phyloP scores from a whole-genome alignment of 1,284 basidiomycete species.

The Ceratobasidium sp. region DNA sequence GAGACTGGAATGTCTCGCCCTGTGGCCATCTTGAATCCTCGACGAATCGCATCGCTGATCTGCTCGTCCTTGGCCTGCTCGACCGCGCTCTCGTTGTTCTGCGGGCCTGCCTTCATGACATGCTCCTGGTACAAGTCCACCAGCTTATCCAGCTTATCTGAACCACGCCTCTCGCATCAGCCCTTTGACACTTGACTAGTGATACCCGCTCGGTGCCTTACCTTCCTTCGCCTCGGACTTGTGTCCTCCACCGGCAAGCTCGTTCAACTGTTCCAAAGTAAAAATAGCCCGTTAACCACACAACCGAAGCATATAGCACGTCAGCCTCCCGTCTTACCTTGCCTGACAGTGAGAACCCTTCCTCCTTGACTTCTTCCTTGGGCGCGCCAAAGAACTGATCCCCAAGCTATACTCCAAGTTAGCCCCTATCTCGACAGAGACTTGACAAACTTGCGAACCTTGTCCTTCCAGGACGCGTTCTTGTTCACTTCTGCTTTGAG shows the following conservation, averaged over 20 bases:
- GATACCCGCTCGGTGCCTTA: neutral
- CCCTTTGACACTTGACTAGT: neutral
- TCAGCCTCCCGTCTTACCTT: constrained; percentile 6
- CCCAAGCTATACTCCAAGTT: constrained; percentile 7
- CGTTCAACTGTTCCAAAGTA: constrained; percentile 18
- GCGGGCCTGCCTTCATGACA: constrained; percentile 44
- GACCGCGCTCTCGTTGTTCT: constrained; percentile 46
- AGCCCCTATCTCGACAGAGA: neutral
- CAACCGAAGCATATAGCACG: neutral
- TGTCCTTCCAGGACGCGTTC: constrained; percentile 24
- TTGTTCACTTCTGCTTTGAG: constrained; percentile 37
- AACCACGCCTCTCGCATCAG: neutral
- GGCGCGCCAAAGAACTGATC: constrained; percentile 37
- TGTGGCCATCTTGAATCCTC: constrained; percentile 29
- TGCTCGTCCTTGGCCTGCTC: constrained; percentile 48
- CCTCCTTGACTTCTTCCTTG: constrained; percentile 31
- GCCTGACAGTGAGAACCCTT: constrained; percentile 29
- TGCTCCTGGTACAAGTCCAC: constrained; percentile 46
- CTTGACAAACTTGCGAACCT: neutral
- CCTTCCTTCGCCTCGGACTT: constrained; percentile 37
- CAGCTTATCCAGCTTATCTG: constrained; percentile 37
- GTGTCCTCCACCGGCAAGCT: constrained; percentile 32
- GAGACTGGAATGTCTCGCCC: constrained; percentile 27
- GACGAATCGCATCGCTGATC: constrained; percentile 45
- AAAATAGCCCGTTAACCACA: neutral